A percentile compares a stretch with the other conserved stretches of the same genome.
These are phyloP conservation scores for Exophiala xenobiotica DNA, from an alignment of 2,329 filamentous ascomycete species.

Conservation along the genomic window DNA sequence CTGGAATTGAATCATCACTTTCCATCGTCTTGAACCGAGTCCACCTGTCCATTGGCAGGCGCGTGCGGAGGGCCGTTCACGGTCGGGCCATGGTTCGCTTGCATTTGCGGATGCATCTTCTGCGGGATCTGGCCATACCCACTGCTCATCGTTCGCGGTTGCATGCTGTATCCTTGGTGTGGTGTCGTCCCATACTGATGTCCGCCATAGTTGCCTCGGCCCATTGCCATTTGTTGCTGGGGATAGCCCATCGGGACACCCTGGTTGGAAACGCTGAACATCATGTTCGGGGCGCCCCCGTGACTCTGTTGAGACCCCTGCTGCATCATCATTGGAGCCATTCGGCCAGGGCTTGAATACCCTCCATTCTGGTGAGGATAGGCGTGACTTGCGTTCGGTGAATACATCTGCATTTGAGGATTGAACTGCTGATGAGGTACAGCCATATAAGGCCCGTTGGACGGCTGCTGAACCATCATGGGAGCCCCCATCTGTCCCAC, in stretches of 20 bases:
- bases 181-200: slow-evolving; percentile 67
- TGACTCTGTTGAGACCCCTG: slow-evolving; percentile 93
- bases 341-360: slow-evolving; percentile 83
- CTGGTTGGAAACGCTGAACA: slow-evolving; percentile 52
- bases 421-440: slow-evolving; percentile 68
- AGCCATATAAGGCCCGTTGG: slow-evolving; percentile 67
- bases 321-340: slow-evolving; percentile 89
- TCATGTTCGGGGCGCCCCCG: slow-evolving; percentile 64
- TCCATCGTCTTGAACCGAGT: slow-evolving; percentile 24
- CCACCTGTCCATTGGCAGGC: slow-evolving; percentile 23
- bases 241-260: slow-evolving; percentile 62
- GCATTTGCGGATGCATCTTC: slow-evolving; percentile 43
- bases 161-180: slow-evolving; percentile 62
- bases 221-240: slow-evolving; percentile 68
- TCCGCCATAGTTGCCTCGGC: slow-evolving; percentile 59
- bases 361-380: slow-evolving; percentile 60
- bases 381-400: slow-evolving; percentile 70
- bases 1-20: slow-evolving; percentile 17
- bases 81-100: slow-evolving; percentile 27
- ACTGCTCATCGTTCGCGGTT: slow-evolving; percentile 57
- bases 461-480: slow-evolving; percentile 79
- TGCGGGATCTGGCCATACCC: slow-evolving; percentile 52
- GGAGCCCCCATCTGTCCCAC: slow-evolving; percentile 68
- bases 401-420: slow-evolving; percentile 80
- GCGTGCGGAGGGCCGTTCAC: slow-evolving; percentile 29